phyloP scores from a whole-genome alignment of 805 yeast genomes.

The Starmerella apis region DNA sequence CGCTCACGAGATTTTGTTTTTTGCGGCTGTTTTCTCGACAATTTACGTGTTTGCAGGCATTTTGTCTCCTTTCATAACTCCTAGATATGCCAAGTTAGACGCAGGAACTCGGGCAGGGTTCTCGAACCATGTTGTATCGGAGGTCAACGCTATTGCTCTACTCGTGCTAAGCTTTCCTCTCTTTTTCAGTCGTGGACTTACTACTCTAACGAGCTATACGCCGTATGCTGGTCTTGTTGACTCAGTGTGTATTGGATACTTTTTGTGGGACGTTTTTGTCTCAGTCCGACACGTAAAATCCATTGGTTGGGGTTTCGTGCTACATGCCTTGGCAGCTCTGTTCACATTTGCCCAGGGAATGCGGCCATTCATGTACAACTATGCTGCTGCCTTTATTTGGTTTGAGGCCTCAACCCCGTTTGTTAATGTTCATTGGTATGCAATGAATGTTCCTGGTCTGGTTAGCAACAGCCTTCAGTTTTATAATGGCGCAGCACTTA shows the following conservation, averaged over 20 bases:
- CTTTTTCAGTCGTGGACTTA: slow-evolving; percentile 47
- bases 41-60: slow-evolving; percentile 47
- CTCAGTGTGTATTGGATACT: slow-evolving; percentile 71
- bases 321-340: slow-evolving; percentile 76
- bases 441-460: slow-evolving; percentile 63
- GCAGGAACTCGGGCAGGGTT: slow-evolving; percentile 64
- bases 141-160: slow-evolving; percentile 68
- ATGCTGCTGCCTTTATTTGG: slow-evolving; percentile 69
- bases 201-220: slow-evolving; percentile 56
- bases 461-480: slow-evolving; percentile 45
- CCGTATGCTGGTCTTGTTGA: slow-evolving; percentile 65
- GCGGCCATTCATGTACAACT: slow-evolving; percentile 66
- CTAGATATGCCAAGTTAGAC: slow-evolving; percentile 40
- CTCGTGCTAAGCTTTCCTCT: slow-evolving; percentile 51
- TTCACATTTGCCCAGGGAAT: slow-evolving; percentile 57
- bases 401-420: slow-evolving; percentile 91
- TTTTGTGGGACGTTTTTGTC: slow-evolving; percentile 74
- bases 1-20: slow-evolving; percentile 55
- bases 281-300: slow-evolving; percentile 51
- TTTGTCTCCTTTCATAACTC: slow-evolving; percentile 31
- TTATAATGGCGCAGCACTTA: slow-evolving; percentile 62
- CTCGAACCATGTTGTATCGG: slow-evolving; percentile 81
- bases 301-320: slow-evolving; percentile 70
- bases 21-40: slow-evolving; percentile 50
- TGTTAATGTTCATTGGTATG: slow-evolving; percentile 88